Evolutionary conservation across 805 yeast genomes (phyloP).

Genomic region (Wickerhamiella allomyrinae): DNA sequence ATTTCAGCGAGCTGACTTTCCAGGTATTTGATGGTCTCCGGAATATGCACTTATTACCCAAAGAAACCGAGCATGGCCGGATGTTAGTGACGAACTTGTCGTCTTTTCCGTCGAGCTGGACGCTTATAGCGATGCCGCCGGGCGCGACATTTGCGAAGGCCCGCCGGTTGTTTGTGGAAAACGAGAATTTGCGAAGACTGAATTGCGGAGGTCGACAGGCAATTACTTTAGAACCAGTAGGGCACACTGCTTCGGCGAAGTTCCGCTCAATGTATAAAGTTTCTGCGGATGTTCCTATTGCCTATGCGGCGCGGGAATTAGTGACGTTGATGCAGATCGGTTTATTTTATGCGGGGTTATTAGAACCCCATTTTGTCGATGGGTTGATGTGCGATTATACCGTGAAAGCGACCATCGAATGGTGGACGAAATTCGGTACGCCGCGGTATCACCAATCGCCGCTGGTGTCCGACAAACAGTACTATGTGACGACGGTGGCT

Average conservation of each 20-base stretch:
- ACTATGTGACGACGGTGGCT: slow-evolving; percentile 38
- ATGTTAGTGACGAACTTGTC: slow-evolving; percentile 76
- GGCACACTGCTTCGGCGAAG: slow-evolving; percentile 69
- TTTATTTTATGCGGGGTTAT: slow-evolving; percentile 60
- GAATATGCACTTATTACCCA: slow-evolving; percentile 54
- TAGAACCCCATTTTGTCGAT: slow-evolving; percentile 59
- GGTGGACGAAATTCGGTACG: slow-evolving; percentile 72
- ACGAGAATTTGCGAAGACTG: slow-evolving; percentile 60
- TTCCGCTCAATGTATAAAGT: slow-evolving; percentile 62
- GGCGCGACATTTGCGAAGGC: slow-evolving; percentile 26
- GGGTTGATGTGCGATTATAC: slow-evolving; percentile 76
- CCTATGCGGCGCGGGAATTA: slow-evolving; percentile 59
- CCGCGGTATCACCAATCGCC: slow-evolving; percentile 17
- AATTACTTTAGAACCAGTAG: slow-evolving; percentile 39
- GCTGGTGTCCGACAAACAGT: slow-evolving; percentile 12
- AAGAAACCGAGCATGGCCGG: slow-evolving; percentile 42
- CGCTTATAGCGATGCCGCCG: slow-evolving; percentile 49
- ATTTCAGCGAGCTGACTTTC: slow-evolving; percentile 39
- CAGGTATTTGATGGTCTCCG: slow-evolving; percentile 52
- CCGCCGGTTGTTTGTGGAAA: slow-evolving; percentile 49
- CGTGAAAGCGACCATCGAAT: slow-evolving; percentile 47
- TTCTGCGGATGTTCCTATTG: slow-evolving; percentile 33
- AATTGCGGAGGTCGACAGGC: slow-evolving; percentile 82
- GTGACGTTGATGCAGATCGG: slow-evolving; percentile 62
- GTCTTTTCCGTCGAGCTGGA: slow-evolving; percentile 58